A percentile compares a stretch with the other conserved stretches of the same genome.
Conservation (phyloP, 73 alveolate genomes). For the Paramecium bursaria region DNA sequence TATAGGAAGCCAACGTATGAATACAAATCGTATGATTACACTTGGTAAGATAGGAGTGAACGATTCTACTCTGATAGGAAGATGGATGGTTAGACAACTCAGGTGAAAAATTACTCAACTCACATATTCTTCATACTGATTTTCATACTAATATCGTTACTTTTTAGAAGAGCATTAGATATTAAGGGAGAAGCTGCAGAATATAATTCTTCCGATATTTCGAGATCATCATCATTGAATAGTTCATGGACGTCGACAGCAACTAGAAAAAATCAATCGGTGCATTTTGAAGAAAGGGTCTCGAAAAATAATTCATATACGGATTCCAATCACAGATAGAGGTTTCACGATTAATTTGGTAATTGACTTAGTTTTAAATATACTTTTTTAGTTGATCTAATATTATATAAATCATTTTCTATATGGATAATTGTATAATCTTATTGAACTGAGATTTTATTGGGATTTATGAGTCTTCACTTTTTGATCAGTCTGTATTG, state of each 20-base stretch:
- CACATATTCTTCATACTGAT: background rate
- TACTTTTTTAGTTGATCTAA: no score
- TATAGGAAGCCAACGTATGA: background rate
- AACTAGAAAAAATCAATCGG: no score
- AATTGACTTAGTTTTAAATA: no score
- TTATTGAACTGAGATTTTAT: no score
- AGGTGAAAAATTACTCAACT: background rate
- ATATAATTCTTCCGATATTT: no score
- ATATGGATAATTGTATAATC: no score
- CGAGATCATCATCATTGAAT: no score
- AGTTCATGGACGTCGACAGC: no score
- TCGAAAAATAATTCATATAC: conserved; percentile 38
- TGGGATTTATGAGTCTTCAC: no score
- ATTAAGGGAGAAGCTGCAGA: background rate
- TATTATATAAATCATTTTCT: no score
- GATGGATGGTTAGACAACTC: background rate
- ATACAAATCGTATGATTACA: background rate
- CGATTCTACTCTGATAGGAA: background rate
- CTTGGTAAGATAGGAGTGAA: background rate
- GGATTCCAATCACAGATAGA: conserved; percentile 32
- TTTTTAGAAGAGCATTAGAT: background rate
- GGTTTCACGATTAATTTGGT: conserved; percentile 1
- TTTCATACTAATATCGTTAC: background rate
- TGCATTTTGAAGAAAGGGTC: conserved; percentile 24
- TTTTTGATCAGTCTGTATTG: no score